Evolutionary conservation across 31 red algal genomes (phyloP).

Genomic region (Odonthalia washingtoniensis): DNA sequence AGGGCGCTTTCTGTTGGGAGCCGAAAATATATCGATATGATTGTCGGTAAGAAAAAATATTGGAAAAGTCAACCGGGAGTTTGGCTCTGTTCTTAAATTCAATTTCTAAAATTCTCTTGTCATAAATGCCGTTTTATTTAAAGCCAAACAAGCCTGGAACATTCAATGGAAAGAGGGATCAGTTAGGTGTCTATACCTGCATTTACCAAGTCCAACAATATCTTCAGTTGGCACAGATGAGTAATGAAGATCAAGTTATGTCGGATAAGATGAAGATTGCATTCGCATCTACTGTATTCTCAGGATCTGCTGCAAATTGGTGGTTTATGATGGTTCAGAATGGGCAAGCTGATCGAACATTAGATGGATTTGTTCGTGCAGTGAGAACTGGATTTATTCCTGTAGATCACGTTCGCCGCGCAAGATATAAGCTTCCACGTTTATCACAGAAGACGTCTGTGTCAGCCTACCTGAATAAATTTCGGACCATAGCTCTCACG

Average conservation of each 20-base stretch:
- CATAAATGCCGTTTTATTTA: not conserved
- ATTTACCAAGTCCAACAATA: conserved; percentile 11
- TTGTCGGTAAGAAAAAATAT: too few relatives aligned
- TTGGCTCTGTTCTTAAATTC: too few relatives aligned
- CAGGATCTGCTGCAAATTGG: not conserved
- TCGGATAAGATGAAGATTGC: not conserved
- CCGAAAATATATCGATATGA: too few relatives aligned
- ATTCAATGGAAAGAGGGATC: not conserved
- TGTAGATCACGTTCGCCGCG: not conserved
- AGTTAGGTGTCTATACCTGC: not conserved
- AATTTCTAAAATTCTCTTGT: too few relatives aligned
- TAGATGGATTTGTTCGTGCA: not conserved
- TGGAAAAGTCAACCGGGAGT: too few relatives aligned
- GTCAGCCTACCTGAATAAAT: not conserved
- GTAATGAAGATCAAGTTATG: not conserved
- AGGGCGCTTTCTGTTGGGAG: too few relatives aligned
- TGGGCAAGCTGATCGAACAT: not conserved
- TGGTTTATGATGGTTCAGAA: conserved; percentile 3
- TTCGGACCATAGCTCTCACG: not conserved
- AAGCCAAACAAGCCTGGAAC: conserved; percentile 15
- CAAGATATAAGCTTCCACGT: not conserved
- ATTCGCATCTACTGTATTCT: not conserved
- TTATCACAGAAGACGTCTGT: not conserved
- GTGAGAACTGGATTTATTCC: not conserved
- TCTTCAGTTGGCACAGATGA: not conserved